A percentile compares a stretch with the other conserved stretches of the same genome.
Conservation (phyloP, 495 filamentous ascomycete species). For the Glonium stellatum region DNA sequence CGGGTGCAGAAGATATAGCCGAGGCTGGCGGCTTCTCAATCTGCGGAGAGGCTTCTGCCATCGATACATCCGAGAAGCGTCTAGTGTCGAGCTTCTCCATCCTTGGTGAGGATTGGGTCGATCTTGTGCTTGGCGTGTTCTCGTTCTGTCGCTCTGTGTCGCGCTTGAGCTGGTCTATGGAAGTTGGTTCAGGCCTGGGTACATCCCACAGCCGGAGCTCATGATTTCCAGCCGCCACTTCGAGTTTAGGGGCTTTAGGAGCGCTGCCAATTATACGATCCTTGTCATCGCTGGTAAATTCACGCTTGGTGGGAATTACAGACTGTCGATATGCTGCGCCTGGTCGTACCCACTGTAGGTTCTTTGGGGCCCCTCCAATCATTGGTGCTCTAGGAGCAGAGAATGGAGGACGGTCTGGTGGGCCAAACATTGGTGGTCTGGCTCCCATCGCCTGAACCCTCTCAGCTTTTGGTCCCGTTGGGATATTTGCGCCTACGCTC, state of each 20-base stretch:
- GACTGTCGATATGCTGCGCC: conserved; percentile 8
- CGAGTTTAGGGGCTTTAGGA: conserved; percentile 23
- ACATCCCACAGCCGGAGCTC: conserved; percentile 12
- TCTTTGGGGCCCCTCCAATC: conserved; percentile 8
- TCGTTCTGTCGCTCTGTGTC: conserved; percentile 4
- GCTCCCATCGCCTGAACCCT: conserved; percentile 26
- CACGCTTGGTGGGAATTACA: conserved; percentile 20
- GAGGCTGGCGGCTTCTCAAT: conserved; percentile 12
- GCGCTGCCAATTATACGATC: conserved; percentile 17
- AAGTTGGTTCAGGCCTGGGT: conserved; percentile 2
- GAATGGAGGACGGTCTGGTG: conserved; percentile 28
- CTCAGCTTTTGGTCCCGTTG: conserved; percentile 38
- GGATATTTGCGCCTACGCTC: conserved; percentile 27
- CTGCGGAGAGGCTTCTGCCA: conserved; percentile 16
- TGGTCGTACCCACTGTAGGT: conserved; percentile 35
- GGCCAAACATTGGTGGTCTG: conserved; percentile 17
- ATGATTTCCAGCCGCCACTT: conserved; percentile 1
- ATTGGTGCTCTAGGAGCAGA: conserved; percentile 15
- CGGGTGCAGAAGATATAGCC: conserved; percentile 10
- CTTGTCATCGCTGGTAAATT: conserved; percentile 21
- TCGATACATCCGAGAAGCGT: conserved; percentile 21
- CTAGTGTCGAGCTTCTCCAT: conserved; percentile 8
- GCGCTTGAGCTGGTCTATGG: neutral
- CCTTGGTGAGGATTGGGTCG: conserved; percentile 6
- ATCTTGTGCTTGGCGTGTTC: neutral